A percentile compares a stretch with the other conserved stretches of the same genome.
Evolutionary conservation across 108 stramenopile species (phyloP).

Genomic region (Nitzschia sp.): DNA sequence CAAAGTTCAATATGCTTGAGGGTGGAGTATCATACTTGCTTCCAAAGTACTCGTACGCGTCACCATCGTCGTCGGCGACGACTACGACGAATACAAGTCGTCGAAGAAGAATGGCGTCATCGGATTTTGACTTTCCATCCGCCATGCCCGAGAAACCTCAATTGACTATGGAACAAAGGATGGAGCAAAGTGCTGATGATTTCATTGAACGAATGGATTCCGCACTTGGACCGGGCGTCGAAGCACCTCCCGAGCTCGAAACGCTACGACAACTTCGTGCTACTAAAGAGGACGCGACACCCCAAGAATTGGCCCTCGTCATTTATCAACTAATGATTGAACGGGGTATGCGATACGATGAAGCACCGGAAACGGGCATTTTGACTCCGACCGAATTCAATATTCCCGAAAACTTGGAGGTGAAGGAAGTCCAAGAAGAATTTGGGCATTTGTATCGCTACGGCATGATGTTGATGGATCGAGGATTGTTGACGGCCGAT

Average conservation of each 20-base stretch:
- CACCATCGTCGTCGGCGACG: too few relatives aligned
- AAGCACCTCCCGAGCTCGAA: constrained; percentile 57
- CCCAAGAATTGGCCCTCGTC: constrained; percentile 34
- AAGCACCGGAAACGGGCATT: constrained; percentile 53
- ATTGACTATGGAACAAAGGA: constrained; percentile 50
- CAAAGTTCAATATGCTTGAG: too few relatives aligned
- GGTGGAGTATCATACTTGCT: too few relatives aligned
- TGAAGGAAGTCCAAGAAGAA: constrained; percentile 69
- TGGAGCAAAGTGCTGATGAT: constrained; percentile 55
- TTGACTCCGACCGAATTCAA: constrained; percentile 74
- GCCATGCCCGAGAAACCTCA: constrained; percentile 77
- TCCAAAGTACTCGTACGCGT: too few relatives aligned
- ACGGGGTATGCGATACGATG: constrained; percentile 70
- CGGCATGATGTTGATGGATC: constrained; percentile 64
- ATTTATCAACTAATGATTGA: constrained; percentile 82
- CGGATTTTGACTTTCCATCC: constrained; percentile 60
- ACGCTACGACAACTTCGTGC: constrained; percentile 47
- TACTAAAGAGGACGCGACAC: constrained; percentile 13
- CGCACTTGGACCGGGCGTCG: constrained; percentile 54
- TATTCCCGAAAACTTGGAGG: constrained; percentile 64
- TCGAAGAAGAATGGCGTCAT: too few relatives aligned
- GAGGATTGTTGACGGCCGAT: constrained; percentile 53
- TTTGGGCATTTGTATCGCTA: constrained; percentile 67
- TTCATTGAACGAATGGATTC: constrained; percentile 50
- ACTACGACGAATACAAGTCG: too few relatives aligned